Percentiles rank a stretch among this genome's conserved stretches.
phyloP scores from a whole-genome alignment of 2,329 filamentous ascomycete genomes.

The Arachnopeziza araneosa region DNA sequence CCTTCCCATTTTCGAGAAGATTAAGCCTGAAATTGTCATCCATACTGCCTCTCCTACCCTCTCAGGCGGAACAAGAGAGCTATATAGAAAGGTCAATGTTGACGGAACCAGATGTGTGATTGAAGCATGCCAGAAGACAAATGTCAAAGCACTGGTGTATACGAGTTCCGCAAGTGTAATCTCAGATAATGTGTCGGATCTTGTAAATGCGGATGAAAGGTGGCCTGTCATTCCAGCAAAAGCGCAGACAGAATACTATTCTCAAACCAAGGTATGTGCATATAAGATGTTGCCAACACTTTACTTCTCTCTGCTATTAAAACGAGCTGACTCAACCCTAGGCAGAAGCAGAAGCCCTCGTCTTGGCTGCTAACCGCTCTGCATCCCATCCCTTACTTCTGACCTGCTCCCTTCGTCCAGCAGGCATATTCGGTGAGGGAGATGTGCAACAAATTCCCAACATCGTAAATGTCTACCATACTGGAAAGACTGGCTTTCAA shows the following conservation, averaged over 20 bases:
- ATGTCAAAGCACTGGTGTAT: constrained; percentile 80
- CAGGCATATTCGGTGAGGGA: constrained; percentile 86
- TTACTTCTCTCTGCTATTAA: background rate
- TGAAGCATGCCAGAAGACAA: constrained; percentile 62
- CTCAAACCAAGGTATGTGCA: constrained; percentile 63
- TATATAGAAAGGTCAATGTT: constrained; percentile 80
- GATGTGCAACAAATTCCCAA: constrained; percentile 72
- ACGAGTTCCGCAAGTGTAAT: constrained; percentile 86
- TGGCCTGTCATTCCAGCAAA: constrained; percentile 71
- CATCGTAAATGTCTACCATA: constrained; percentile 65
- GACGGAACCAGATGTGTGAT: constrained; percentile 77
- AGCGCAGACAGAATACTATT: constrained; percentile 75
- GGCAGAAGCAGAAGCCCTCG: constrained; percentile 76
- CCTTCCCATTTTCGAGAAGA: constrained; percentile 55
- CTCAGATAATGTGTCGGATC: constrained; percentile 70
- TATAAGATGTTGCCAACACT: background rate
- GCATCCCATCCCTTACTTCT: constrained; percentile 47
- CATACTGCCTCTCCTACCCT: constrained; percentile 76
- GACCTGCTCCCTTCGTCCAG: constrained; percentile 77
- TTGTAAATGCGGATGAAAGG: constrained; percentile 74
- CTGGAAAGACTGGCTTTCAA: constrained; percentile 68
- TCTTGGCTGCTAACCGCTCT: constrained; percentile 68
- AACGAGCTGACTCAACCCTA: constrained; percentile 25
- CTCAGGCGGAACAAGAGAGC: constrained; percentile 47
- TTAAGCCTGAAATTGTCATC: constrained; percentile 76